Evolutionary conservation across 23 red algal species (phyloP).

Genomic region (Gracilaria domingensis): DNA sequence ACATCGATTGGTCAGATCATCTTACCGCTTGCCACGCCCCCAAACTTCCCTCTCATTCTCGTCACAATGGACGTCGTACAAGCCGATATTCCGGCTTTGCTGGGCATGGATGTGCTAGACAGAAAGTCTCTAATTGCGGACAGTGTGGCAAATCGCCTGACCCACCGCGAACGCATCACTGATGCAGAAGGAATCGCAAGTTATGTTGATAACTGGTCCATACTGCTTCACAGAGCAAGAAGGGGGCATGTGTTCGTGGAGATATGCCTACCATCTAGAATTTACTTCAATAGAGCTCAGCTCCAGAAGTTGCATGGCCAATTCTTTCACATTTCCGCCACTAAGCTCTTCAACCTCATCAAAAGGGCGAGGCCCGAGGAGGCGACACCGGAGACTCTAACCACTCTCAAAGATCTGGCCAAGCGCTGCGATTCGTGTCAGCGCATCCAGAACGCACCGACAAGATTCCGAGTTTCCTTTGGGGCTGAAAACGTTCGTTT

Average conservation of each 20-base stretch:
- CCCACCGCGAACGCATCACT: background rate
- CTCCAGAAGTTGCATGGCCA: conserved; percentile 41
- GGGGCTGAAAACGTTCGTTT: conserved; percentile 37
- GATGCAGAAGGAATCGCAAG: background rate
- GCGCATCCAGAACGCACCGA: conserved; percentile 18
- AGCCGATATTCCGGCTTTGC: conserved; percentile 43
- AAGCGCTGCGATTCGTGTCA: conserved; percentile 50
- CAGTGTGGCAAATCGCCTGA: conserved; percentile 45
- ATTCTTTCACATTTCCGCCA: conserved; percentile 48
- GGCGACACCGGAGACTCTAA: conserved; percentile 46
- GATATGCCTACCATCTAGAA: background rate
- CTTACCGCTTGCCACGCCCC: background rate
- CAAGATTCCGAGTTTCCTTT: conserved; percentile 38
- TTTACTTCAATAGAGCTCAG: conserved; percentile 37
- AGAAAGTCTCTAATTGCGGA: conserved; percentile 34
- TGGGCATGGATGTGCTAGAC: conserved; percentile 33
- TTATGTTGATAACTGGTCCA: conserved; percentile 25
- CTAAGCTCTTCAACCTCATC: conserved; percentile 25
- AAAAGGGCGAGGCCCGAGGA: conserved; percentile 45
- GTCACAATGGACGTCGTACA: conserved; percentile 34
- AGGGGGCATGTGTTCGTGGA: conserved; percentile 34
- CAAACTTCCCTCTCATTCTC: background rate
- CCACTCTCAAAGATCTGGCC: conserved; percentile 18
- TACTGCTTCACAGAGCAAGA: background rate
- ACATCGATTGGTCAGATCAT: conserved; percentile 7